Conservation (phyloP, 2,329 filamentous ascomycete species). For the Trichoderma afroharzianum region DNA sequence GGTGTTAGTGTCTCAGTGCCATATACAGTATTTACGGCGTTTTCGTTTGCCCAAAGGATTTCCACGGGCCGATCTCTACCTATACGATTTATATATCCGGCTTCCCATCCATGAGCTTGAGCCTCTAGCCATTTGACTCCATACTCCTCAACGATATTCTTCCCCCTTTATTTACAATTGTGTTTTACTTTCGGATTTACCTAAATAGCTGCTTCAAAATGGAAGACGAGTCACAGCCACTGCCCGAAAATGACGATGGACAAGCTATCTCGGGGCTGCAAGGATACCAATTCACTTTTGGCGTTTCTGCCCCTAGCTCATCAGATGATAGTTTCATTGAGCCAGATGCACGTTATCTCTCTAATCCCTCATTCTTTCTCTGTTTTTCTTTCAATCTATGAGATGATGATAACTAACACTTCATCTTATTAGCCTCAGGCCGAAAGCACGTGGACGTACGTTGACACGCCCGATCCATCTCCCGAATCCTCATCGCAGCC, state of each 20-base stretch:
- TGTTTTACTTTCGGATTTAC: too few relatives aligned
- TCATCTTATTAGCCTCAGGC: not conserved
- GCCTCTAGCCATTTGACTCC: not conserved
- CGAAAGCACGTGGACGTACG: not conserved
- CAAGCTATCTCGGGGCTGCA: not conserved
- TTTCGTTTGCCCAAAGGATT: not conserved
- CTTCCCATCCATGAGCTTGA: not conserved
- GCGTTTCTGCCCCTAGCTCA: slow-evolving; percentile 25
- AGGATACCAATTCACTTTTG: slow-evolving; percentile 34
- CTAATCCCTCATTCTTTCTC: not conserved
- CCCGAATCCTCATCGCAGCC: not conserved
- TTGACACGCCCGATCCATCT: not conserved
- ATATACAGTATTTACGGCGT: not conserved
- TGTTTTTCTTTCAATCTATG: not conserved
- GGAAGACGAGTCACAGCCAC: not conserved
- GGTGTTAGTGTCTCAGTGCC: not conserved
- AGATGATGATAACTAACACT: not conserved
- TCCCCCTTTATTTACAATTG: not conserved
- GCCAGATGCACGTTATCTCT: slow-evolving; percentile 29
- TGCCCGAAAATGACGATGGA: not conserved
- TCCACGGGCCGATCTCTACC: not conserved
- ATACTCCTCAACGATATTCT: not conserved
- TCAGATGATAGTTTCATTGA: slow-evolving; percentile 31
- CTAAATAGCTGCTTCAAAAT: not conserved
- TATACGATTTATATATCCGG: not conserved